These are phyloP conservation scores for Kuraishia capsulata DNA, from an alignment of 805 yeast species.

Conservation along the genomic window DNA sequence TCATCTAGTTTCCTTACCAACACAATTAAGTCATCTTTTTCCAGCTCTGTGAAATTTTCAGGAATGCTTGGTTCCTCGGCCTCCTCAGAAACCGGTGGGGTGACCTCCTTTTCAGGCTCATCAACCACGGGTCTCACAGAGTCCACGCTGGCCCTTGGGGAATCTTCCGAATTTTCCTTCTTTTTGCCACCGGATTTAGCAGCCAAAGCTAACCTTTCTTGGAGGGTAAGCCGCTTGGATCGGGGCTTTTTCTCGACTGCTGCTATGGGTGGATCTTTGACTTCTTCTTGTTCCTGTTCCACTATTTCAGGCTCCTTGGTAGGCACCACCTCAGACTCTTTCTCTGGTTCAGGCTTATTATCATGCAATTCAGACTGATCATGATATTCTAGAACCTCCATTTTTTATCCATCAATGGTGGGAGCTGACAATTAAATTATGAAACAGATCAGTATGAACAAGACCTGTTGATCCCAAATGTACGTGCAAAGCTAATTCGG, in stretches of 20 bases:
- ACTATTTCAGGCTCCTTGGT: not conserved
- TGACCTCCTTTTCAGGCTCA: not conserved
- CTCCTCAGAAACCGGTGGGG: not conserved
- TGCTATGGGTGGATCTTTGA: not conserved
- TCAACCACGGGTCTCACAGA: not conserved
- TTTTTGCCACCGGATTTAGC: slow-evolving; percentile 36
- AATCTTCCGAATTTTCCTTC: not conserved
- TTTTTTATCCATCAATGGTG: too few species aligned
- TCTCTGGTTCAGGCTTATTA: not conserved
- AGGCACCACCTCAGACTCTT: not conserved
- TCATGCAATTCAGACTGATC: not conserved
- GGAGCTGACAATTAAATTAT: too few species aligned
- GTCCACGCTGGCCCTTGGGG: slow-evolving; percentile 1
- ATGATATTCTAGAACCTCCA: not conserved
- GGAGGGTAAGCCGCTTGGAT: slow-evolving; percentile 52
- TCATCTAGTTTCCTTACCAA: not conserved
- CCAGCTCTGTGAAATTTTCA: not conserved
- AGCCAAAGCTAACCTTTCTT: slow-evolving; percentile 79
- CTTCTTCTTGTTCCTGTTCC: slow-evolving; percentile 1
- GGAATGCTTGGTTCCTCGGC: not conserved
- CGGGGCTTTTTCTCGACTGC: slow-evolving; percentile 1
- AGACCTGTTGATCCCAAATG: too few species aligned
- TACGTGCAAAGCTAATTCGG: not conserved
- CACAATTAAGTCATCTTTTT: slow-evolving; percentile 2
- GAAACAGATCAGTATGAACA: too few species aligned